Evolutionary conservation across 2,329 filamentous ascomycete genomes (phyloP).

Genomic region (Hypoxylon sp.): DNA sequence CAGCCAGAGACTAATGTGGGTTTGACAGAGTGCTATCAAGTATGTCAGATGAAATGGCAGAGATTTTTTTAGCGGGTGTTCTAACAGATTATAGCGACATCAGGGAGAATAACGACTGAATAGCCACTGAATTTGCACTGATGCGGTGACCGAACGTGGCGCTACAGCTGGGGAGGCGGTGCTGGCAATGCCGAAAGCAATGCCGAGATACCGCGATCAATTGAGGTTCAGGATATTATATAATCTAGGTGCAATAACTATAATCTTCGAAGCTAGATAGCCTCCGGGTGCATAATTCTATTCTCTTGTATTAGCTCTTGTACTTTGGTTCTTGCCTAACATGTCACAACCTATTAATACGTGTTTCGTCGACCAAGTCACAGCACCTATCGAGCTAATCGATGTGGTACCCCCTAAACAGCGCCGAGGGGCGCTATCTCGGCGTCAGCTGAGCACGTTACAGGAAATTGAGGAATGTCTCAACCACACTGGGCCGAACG

Average conservation of each 20-base stretch:
- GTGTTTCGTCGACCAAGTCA: conserved; percentile 42
- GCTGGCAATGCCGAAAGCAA: not conserved
- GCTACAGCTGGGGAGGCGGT: conserved; percentile 9
- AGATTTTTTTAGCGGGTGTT: not conserved
- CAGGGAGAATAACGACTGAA: conserved; percentile 21
- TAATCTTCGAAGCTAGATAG: too few species aligned
- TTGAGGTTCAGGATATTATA: too few species aligned
- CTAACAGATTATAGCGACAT: conserved; percentile 21
- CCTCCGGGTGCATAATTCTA: too few species aligned
- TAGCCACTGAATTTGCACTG: not conserved
- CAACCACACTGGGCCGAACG: conserved; percentile 9
- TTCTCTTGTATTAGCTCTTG: too few species aligned
- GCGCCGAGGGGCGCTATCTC: conserved; percentile 5
- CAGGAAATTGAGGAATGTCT: conserved; percentile 35
- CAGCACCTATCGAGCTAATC: conserved; percentile 40
- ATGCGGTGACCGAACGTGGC: conserved; percentile 13
- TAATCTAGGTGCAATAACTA: too few species aligned
- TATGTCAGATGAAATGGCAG: conserved; percentile 9
- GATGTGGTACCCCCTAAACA: conserved; percentile 31
- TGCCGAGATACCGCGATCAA: too few species aligned
- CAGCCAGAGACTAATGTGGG: conserved; percentile 4
- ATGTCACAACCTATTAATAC: conserved; percentile 28
- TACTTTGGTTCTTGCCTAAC: not conserved
- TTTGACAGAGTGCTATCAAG: conserved; percentile 21
- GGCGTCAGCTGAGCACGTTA: conserved; percentile 24